A percentile compares a stretch with the other conserved stretches of the same genome.
phyloP scores from a whole-genome alignment of 1,284 basidiomycete species.

The Fomitopsis betulina region DNA sequence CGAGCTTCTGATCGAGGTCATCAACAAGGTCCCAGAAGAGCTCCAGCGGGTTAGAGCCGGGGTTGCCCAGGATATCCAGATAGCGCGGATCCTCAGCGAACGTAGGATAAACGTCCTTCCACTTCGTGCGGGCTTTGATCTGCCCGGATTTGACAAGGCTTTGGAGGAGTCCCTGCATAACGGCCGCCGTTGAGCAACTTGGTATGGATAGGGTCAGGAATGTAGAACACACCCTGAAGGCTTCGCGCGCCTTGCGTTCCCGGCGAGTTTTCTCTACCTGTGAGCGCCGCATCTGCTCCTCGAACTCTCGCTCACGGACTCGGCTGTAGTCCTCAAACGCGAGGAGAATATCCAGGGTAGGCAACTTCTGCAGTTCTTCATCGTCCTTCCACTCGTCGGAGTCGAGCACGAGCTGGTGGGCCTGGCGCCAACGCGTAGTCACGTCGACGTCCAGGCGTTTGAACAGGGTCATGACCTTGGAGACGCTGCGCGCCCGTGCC shows the following conservation, averaged over 20 bases:
- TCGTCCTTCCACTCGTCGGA: slow-evolving; percentile 79
- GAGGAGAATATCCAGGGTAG: slow-evolving; percentile 84
- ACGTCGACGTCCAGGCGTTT: slow-evolving; percentile 84
- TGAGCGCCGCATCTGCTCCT: slow-evolving; percentile 73
- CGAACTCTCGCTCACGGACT: slow-evolving; percentile 83
- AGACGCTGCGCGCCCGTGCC: slow-evolving; percentile 68
- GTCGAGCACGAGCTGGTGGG: slow-evolving; percentile 69
- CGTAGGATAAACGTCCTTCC: slow-evolving; percentile 82
- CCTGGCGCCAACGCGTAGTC: slow-evolving; percentile 83
- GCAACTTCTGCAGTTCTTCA: slow-evolving; percentile 71
- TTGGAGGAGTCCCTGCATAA: slow-evolving; percentile 57
- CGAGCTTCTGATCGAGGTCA: slow-evolving; percentile 79
- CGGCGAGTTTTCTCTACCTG: slow-evolving; percentile 81
- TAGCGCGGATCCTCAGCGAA: slow-evolving; percentile 84
- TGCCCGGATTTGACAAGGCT: slow-evolving; percentile 64
- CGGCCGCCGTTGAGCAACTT: not conserved
- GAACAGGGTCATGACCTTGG: slow-evolving; percentile 76
- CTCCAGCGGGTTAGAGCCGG: slow-evolving; percentile 92
- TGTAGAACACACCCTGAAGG: slow-evolving; percentile 61
- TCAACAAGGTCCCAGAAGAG: slow-evolving; percentile 96
- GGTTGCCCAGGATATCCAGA: slow-evolving; percentile 80
- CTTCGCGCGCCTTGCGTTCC: slow-evolving; percentile 86
- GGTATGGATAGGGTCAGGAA: not conserved
- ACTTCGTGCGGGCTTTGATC: slow-evolving; percentile 82
- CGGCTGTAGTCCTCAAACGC: slow-evolving; percentile 91